Conservation (phyloP, 2,329 filamentous ascomycete genomes). For the Blastomyces gilchristii region DNA sequence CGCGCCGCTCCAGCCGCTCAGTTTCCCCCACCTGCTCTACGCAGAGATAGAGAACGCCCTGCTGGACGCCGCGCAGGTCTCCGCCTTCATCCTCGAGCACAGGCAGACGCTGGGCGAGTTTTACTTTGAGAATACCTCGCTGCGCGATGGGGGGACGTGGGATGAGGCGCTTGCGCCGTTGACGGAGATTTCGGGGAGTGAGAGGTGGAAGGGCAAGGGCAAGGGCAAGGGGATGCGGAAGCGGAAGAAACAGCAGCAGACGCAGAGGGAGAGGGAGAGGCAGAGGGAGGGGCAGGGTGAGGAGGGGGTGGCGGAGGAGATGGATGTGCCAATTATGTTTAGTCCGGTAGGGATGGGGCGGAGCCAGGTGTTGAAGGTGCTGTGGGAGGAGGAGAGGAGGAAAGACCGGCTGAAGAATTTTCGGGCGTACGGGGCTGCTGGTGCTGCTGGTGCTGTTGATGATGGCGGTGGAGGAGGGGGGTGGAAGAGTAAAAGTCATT, state of each 20-base stretch:
- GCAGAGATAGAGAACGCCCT: slow-evolving; percentile 63
- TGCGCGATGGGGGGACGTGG: slow-evolving; percentile 60
- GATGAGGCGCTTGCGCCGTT: slow-evolving; percentile 71
- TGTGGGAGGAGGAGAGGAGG: slow-evolving; percentile 20
- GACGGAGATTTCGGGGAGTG: slow-evolving; percentile 31
- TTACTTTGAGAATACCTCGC: slow-evolving; percentile 64
- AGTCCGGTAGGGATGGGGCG: slow-evolving; percentile 21
- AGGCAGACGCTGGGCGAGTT: slow-evolving; percentile 61
- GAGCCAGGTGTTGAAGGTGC: slow-evolving; percentile 20
- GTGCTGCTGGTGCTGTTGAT: neutral
- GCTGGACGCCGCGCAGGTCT: slow-evolving; percentile 62
- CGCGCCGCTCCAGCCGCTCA: slow-evolving; percentile 46
- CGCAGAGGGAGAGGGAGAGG: slow-evolving; percentile 13
- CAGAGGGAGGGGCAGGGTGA: no score
- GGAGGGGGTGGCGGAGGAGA: slow-evolving; percentile 20
- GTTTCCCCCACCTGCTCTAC: slow-evolving; percentile 57
- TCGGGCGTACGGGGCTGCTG: slow-evolving; percentile 11
- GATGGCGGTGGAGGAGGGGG: neutral
- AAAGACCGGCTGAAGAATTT: slow-evolving; percentile 13
- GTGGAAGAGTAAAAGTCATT: slow-evolving; percentile 1
- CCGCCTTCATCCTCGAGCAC: slow-evolving; percentile 57
- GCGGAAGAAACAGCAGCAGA: slow-evolving; percentile 19
- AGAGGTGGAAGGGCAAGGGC: slow-evolving; percentile 29
- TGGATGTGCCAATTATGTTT: slow-evolving; percentile 31
- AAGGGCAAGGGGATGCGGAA: slow-evolving; percentile 28